Conservation (phyloP, 1,284 basidiomycete genomes). For the Cystobasidium pallidum region DNA sequence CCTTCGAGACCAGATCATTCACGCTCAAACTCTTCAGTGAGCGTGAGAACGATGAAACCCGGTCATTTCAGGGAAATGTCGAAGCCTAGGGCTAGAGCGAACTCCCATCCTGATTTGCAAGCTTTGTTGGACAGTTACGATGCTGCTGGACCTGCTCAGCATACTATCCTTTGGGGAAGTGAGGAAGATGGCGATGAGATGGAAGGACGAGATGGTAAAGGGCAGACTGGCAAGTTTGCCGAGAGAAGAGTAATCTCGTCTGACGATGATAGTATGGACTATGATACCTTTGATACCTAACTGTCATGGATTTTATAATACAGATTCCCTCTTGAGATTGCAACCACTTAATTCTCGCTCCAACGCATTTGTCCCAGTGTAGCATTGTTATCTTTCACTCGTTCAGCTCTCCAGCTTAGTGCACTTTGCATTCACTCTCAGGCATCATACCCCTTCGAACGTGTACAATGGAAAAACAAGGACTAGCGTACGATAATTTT, state of each 20-base stretch:
- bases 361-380: too few species aligned
- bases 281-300: conserved; percentile 8
- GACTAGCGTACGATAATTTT: too few species aligned
- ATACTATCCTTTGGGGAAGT: conserved; percentile 23
- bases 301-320: too few species aligned
- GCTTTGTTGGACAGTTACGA: conserved; percentile 45
- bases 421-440: too few species aligned
- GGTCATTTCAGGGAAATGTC: conserved; percentile 50
- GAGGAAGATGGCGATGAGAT: neutral
- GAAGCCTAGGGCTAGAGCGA: conserved; percentile 44
- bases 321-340: neutral
- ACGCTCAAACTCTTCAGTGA: conserved; percentile 51
- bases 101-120: conserved; percentile 42
- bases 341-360: too few species aligned
- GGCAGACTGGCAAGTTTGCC: neutral
- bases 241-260: neutral
- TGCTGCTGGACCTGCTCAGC: conserved; percentile 14
- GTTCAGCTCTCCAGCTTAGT: too few species aligned
- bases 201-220: neutral
- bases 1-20: conserved; percentile 49
- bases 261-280: conserved; percentile 1
- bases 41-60: conserved; percentile 47
- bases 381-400: too few species aligned
- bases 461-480: too few species aligned
- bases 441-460: too few species aligned